Evolutionary conservation across 805 yeast genomes (phyloP), one percentile per base, ranked within the genome.

Genomic region (Suhomyces prunicola): DNA sequence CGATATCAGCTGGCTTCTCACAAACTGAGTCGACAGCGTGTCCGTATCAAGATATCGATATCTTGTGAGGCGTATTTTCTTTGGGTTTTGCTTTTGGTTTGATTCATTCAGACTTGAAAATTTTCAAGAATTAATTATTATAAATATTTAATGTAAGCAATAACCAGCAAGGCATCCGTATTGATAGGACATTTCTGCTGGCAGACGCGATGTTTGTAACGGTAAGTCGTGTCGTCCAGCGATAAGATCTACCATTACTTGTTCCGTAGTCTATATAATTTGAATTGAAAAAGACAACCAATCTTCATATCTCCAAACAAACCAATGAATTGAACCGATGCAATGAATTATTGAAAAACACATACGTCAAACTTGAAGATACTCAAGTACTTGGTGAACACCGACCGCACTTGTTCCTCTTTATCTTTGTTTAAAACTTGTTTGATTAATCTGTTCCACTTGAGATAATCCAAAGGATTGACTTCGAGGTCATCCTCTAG

Each of bases 311-410:
- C 33, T 29, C 36, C 36, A 31, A 33, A 33, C 36, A 33, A 33
- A 33, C 36, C 36, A 9, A 33, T 33, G 36, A 33, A 33, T 33
- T 33, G 36, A 33, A 39, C 42, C 42, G 17, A 17, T 39, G 24
- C 15, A 39, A 36, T 36, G 41, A 36, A 36, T 45, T 51, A 39
- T 39, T 17, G 13, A 17, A 6, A 17, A 39, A 39, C 42, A 61
- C 67, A 58, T 58, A 66, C 87, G 59, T 86, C 84, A 51, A 78
- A 80, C 26, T 89, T 90, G 73, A 89, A 92, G 7, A 80, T 73
- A 17, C 67, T 67, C 45, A 92, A 77, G 60, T 87, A 84, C 19
- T 79, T 70, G 50, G 85, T 86, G 65, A 80, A 90, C 0, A 78
- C 75, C 6, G 74, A 71, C 36, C 87, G 70, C 2, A 87, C 83